phyloP scores from a whole-genome alignment of 208 protist genomes.

The Tetramitus jugosus region DNA sequence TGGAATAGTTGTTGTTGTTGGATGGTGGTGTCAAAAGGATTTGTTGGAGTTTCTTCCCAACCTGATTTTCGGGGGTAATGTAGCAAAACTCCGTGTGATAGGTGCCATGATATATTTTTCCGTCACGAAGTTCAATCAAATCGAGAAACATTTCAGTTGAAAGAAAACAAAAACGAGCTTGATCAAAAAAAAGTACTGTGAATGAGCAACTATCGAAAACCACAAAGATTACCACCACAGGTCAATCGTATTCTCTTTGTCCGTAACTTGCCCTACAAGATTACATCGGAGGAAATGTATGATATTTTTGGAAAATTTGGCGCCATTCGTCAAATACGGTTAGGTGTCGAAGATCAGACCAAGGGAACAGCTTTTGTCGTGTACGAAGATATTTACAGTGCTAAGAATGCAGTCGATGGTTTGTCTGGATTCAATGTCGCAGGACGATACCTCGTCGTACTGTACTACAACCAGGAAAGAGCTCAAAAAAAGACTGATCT shows the following conservation, averaged over 20 bases:
- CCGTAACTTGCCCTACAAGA: slow-evolving; percentile 73
- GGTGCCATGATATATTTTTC: too few species aligned
- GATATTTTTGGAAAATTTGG: slow-evolving; percentile 82
- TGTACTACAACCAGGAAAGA: slow-evolving; percentile 42
- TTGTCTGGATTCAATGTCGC: slow-evolving; percentile 71
- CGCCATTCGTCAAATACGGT: slow-evolving; percentile 68
- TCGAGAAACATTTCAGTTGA: too few species aligned
- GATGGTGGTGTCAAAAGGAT: too few species aligned
- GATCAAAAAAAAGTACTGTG: too few species aligned
- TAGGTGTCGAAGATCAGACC: slow-evolving; percentile 59
- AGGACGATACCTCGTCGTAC: slow-evolving; percentile 46
- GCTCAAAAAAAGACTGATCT: slow-evolving; percentile 27
- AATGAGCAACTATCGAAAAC: too few species aligned
- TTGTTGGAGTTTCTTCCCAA: too few species aligned
- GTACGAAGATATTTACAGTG: slow-evolving; percentile 83
- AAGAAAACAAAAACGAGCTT: too few species aligned
- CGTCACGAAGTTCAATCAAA: too few species aligned
- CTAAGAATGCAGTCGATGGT: slow-evolving; percentile 73
- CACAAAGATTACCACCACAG: slow-evolving; percentile 61
- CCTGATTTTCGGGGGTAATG: too few species aligned
- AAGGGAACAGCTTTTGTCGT: slow-evolving; percentile 77
- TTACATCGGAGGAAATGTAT: slow-evolving; percentile 72
- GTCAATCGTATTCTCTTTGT: slow-evolving; percentile 68
- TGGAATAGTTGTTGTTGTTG: too few species aligned
- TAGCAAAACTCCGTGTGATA: too few species aligned